Percentiles rank a stretch among this genome's conserved stretches.
Evolutionary conservation across 1,284 basidiomycete species (phyloP).

Genomic region (Phellinidium pouzarii): DNA sequence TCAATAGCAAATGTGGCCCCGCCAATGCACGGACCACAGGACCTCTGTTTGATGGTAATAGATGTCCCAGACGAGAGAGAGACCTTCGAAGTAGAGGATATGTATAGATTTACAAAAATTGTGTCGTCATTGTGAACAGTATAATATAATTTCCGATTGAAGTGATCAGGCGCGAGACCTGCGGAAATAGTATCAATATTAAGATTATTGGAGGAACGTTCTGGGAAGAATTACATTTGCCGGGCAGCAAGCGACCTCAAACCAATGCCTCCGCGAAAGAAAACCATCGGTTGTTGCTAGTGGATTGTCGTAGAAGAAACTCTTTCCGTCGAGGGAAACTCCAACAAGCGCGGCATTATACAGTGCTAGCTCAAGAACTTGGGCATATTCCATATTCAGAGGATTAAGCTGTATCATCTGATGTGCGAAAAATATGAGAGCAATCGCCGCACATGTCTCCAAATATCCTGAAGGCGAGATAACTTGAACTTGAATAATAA

Average conservation of each 20-base stretch:
- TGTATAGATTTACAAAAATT: conserved; percentile 21
- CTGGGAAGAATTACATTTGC: conserved; percentile 19
- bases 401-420: conserved; percentile 22
- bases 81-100: conserved; percentile 18
- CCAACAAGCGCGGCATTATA: conserved; percentile 24
- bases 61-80: conserved; percentile 8
- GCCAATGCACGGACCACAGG: conserved; percentile 19
- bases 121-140: conserved; percentile 17
- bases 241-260: conserved; percentile 23
- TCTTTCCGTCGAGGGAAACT: conserved; percentile 22
- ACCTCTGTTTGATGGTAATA: conserved; percentile 14
- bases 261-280: conserved; percentile 20
- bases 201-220: not conserved
- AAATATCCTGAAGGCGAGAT: conserved; percentile 18
- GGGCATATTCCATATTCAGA: conserved; percentile 17
- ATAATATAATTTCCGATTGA: conserved; percentile 23
- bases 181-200: not conserved
- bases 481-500: not conserved
- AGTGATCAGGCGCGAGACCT: conserved; percentile 20
- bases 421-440: conserved; percentile 22
- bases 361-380: conserved; percentile 21
- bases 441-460: conserved; percentile 23
- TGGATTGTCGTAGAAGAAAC: conserved; percentile 25
- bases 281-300: conserved; percentile 21
- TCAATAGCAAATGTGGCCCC: conserved; percentile 15